Evolutionary conservation across 495 filamentous ascomycete genomes (phyloP).

Genomic region (Tuber melanosporum): DNA sequence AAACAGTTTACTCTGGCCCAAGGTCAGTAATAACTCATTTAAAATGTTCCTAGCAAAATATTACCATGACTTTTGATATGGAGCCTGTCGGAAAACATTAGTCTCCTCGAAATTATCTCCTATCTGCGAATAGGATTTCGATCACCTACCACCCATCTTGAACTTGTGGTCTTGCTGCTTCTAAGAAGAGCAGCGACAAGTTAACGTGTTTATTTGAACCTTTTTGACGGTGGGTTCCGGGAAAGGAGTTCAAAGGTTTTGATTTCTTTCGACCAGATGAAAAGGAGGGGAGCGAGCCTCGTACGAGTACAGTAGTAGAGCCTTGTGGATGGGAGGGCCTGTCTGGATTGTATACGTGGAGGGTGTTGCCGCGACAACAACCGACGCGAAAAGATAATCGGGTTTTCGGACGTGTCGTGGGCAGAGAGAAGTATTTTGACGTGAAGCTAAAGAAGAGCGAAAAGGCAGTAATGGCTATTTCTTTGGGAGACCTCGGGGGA

Average conservation of each 20-base stretch:
- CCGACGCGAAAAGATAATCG: constrained; percentile 1
- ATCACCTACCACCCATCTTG: constrained; percentile 35
- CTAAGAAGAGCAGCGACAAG: constrained; percentile 2
- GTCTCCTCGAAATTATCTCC: constrained; percentile 13
- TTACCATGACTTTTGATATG: constrained; percentile 41
- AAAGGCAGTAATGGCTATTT: not conserved
- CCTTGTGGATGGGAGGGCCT: constrained; percentile 24
- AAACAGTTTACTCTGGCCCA: constrained; percentile 66
- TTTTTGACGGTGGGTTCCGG: constrained; percentile 9
- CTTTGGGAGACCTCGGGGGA: not conserved
- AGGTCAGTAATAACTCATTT: constrained; percentile 17
- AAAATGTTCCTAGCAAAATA: constrained; percentile 11
- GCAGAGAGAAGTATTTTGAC: constrained; percentile 10
- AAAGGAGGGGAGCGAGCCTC: constrained; percentile 25
- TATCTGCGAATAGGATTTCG: constrained; percentile 8
- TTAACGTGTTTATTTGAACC: constrained; percentile 7
- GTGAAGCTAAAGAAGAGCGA: constrained; percentile 24
- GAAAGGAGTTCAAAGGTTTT: constrained; percentile 9
- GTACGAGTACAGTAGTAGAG: constrained; percentile 7
- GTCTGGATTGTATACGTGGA: constrained; percentile 7
- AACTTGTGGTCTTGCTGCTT: constrained; percentile 19
- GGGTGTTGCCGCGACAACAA: constrained; percentile 33
- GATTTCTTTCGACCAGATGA: constrained; percentile 28
- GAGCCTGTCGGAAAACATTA: constrained; percentile 31
- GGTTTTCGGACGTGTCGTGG: constrained; percentile 22